These are phyloP conservation scores for Vitis cinerea DNA, from an alignment of 164 flowering plant genomes.

Conservation along the genomic window DNA sequence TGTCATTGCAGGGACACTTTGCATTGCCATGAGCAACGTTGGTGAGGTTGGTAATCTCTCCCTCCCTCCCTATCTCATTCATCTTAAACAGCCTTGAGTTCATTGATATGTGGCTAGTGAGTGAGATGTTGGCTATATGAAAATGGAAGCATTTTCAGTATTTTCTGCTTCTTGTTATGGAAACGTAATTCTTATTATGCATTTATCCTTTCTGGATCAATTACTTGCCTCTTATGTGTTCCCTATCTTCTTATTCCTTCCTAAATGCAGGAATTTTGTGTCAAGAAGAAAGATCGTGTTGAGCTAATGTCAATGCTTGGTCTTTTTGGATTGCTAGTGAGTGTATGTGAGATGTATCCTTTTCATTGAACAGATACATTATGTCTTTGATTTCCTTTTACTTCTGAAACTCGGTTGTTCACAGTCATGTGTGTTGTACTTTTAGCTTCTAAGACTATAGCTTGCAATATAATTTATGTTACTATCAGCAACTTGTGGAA, in stretches of 20 bases:
- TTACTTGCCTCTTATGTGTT: not conserved
- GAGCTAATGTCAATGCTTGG: constrained; percentile 79
- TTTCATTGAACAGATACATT: not conserved
- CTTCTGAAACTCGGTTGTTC: too few species aligned
- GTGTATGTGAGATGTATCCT: constrained; percentile 76
- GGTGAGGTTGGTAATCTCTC: constrained; percentile 48
- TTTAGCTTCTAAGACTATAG: too few species aligned
- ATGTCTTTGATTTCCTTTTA: not conserved
- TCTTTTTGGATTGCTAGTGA: constrained; percentile 59
- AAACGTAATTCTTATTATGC: too few species aligned
- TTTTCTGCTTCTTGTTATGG: not conserved
- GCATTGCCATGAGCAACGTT: constrained; percentile 68
- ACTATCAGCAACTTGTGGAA: not conserved
- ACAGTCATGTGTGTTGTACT: too few species aligned
- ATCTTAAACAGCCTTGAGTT: not conserved
- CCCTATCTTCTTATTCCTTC: not conserved
- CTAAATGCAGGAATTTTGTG: constrained; percentile 70
- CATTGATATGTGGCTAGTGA: too few species aligned
- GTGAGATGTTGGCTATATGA: too few species aligned
- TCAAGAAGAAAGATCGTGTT: constrained; percentile 67
- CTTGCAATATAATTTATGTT: too few species aligned
- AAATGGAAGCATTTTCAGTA: too few species aligned
- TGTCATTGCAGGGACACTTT: constrained; percentile 65
- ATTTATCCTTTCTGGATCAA: too few species aligned
- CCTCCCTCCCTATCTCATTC: not conserved